These are phyloP conservation scores for Talaromyces borbonicus DNA, from an alignment of 495 filamentous ascomycete species.

Conservation along the genomic window DNA sequence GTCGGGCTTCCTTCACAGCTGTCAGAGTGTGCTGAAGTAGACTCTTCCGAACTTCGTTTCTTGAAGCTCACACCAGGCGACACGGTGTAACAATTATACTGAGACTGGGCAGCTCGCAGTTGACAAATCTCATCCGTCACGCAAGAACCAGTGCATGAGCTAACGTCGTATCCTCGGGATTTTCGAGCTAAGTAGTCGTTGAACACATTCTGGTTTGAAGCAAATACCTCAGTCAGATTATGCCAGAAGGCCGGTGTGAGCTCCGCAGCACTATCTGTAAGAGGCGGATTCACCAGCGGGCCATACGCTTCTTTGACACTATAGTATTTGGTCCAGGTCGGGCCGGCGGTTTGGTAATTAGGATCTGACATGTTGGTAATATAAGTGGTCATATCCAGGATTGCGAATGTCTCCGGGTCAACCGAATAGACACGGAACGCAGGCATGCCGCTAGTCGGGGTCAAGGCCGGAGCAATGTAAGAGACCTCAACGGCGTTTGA, in stretches of 20 bases:
- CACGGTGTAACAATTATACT: conserved; percentile 20
- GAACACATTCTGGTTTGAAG: conserved; percentile 25
- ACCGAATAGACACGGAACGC: conserved; percentile 49
- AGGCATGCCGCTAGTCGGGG: conserved; percentile 41
- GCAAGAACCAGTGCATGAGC: conserved; percentile 25
- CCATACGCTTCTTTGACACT: conserved; percentile 44
- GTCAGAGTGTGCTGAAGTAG: not conserved
- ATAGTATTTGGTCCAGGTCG: conserved; percentile 43
- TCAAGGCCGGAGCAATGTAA: conserved; percentile 44
- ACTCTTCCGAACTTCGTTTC: conserved; percentile 9
- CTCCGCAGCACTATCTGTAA: conserved; percentile 25
- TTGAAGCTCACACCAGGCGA: conserved; percentile 16
- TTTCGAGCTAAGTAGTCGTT: conserved; percentile 28
- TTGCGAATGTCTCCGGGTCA: conserved; percentile 43
- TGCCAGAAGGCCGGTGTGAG: conserved; percentile 50
- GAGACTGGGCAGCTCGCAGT: conserved; percentile 29
- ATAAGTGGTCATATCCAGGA: conserved; percentile 44
- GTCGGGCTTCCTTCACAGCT: not conserved
- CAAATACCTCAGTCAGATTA: conserved; percentile 39
- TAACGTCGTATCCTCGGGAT: conserved; percentile 24
- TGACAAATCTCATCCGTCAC: conserved; percentile 29
- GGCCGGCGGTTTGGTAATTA: conserved; percentile 27
- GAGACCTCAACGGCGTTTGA: conserved; percentile 34
- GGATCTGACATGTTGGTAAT: conserved; percentile 39
- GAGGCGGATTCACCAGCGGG: conserved; percentile 27